Evolutionary conservation across 352 stramenopile species (phyloP), one percentile per base, ranked within the genome.

Genomic region (Phytophthora ramorum): DNA sequence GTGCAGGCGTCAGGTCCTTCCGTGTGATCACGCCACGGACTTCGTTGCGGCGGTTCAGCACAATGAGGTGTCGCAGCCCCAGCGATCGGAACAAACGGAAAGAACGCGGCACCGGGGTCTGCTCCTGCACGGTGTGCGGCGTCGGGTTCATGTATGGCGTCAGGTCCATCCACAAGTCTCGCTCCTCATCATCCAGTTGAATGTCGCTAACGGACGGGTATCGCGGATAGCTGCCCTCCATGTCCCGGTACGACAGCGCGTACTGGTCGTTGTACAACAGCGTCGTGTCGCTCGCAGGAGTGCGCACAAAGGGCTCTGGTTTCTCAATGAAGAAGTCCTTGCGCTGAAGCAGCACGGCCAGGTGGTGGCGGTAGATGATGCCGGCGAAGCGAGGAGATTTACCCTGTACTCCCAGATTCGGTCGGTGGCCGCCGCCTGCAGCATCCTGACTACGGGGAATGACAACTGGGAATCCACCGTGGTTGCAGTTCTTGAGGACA

Each of bases 31-130:
- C 77, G 37, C 89, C 90, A 30, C 89, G 83, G 8, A 98, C 88
- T 80, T 97, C 81, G 54, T 97, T 97, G 34, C 79, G 81, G 34
- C 87, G 83, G 69, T 98, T 97, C 14, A 98, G 66, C 14, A 98
- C 91, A 32, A 93, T 78, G 71, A 99, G 83, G 65, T 99, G 97
- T 22, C 98, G 93, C 55, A 99, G 79, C 35, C 98, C 98, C 28
- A 99, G 76, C 7, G 97, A 99, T 16, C 97, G 93, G 76, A 99
- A 99, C 19, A 99, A 71, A 30, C 96, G 89, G 81, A 99, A 99
- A 0, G 97, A 93, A 32, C 97, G 86, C 37, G 97, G 89, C 56
- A 99, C 95, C 2, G 96, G 98, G 0, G 93, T 96, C 63, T 91
- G 83, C 54, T 98, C 93, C 52, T 99, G 97, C 1, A 99, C 93